These are phyloP conservation scores for Meyerozyma elateridarum DNA, from an alignment of 1,139 yeast species.

Conservation along the genomic window DNA sequence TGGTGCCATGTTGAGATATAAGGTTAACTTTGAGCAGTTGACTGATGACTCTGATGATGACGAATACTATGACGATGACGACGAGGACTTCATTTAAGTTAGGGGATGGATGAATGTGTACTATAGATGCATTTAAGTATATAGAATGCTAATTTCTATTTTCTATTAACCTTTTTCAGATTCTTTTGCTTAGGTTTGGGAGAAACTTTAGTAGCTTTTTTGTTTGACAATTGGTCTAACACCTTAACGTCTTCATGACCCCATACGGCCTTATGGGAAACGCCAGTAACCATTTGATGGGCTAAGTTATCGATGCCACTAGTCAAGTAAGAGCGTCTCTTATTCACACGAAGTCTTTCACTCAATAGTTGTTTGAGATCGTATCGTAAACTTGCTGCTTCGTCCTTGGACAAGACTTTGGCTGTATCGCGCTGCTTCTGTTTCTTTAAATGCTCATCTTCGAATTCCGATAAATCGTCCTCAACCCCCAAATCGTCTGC, in stretches of 20 bases:
- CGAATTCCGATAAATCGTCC: constrained; percentile 42
- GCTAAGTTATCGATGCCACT: constrained; percentile 84
- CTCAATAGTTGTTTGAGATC: constrained; percentile 55
- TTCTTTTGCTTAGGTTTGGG: constrained; percentile 11
- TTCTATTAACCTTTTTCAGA: constrained; percentile 13
- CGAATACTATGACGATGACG: constrained; percentile 76
- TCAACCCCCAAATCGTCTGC: constrained; percentile 91
- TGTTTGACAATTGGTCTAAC: constrained; percentile 51
- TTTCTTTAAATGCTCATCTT: constrained; percentile 63
- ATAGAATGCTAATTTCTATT: constrained; percentile 1
- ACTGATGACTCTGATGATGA: constrained; percentile 82
- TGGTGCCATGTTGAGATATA: constrained; percentile 93
- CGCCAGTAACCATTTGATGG: constrained; percentile 70
- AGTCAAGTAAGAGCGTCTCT: constrained; percentile 73
- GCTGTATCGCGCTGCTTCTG: constrained; percentile 58
- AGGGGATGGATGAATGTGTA: constrained; percentile 1
- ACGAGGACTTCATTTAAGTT: constrained; percentile 49
- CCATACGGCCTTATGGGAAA: constrained; percentile 62
- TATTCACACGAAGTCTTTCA: constrained; percentile 61
- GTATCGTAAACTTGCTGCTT: constrained; percentile 43
- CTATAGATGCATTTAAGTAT: constrained; percentile 3
- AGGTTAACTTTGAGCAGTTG: constrained; percentile 93
- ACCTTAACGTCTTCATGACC: constrained; percentile 73
- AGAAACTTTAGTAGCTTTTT: constrained; percentile 26
- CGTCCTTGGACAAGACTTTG: constrained; percentile 49